Evolutionary conservation across 2,329 filamentous ascomycete genomes (phyloP).

Genomic region (Aspergillaceae sp.): DNA sequence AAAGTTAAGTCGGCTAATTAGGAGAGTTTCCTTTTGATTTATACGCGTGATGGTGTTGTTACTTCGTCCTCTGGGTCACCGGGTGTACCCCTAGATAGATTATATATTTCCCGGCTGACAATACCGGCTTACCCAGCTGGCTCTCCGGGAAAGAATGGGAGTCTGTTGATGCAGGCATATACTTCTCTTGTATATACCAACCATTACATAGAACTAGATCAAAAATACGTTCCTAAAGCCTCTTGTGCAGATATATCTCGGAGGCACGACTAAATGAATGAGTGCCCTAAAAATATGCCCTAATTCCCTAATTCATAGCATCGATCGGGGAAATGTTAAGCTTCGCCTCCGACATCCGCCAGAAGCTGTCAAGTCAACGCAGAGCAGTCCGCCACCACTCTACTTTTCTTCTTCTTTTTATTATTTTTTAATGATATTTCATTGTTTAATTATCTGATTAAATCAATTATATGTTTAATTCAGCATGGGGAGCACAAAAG

Average conservation of each 20-base stretch:
- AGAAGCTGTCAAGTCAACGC: constrained; percentile 1
- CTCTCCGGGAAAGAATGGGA: too few relatives aligned
- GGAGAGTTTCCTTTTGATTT: too few relatives aligned
- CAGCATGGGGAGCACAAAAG: constrained; percentile 26
- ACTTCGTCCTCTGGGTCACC: too few relatives aligned
- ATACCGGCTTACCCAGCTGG: too few relatives aligned
- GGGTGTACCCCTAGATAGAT: too few relatives aligned
- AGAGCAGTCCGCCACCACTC: background rate
- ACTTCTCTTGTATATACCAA: background rate
- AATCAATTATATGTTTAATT: too few relatives aligned
- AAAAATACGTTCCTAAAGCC: background rate
- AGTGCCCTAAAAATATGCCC: constrained; percentile 16
- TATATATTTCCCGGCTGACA: too few relatives aligned
- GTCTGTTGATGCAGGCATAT: too few relatives aligned
- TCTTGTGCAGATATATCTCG: too few relatives aligned
- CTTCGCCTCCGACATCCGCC: constrained; percentile 6
- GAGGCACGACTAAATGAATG: too few relatives aligned
- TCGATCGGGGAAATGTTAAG: constrained; percentile 5
- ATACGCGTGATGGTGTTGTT: too few relatives aligned
- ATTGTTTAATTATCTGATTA: background rate
- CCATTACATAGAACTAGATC: background rate
- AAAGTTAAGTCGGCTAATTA: too few relatives aligned
- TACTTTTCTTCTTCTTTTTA: background rate
- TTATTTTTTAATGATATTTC: background rate
- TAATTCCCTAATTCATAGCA: constrained; percentile 14